Percentiles rank a stretch among this genome's conserved stretches.
These are phyloP conservation scores for Penicillium longicatenatum DNA, from an alignment of 495 filamentous ascomycete species.

Conservation along the genomic window DNA sequence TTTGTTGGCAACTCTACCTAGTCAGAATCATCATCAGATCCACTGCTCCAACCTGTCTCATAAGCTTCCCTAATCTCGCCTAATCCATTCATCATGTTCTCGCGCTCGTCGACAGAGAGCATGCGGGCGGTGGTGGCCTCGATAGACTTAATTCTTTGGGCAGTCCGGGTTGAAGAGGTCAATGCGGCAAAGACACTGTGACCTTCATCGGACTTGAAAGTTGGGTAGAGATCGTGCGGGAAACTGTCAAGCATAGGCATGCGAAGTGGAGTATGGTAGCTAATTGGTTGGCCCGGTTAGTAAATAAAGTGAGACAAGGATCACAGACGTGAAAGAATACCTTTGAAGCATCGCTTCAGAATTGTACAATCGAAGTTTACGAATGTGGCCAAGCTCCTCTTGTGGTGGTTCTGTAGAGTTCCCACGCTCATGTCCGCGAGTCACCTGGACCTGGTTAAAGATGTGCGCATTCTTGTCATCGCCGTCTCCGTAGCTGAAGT, in stretches of 20 bases:
- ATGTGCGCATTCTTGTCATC: constrained; percentile 49
- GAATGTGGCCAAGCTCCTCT: constrained; percentile 32
- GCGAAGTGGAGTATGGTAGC: constrained; percentile 58
- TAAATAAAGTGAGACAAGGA: not conserved
- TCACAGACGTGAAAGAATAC: constrained; percentile 39
- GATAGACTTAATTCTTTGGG: constrained; percentile 65
- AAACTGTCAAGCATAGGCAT: constrained; percentile 86
- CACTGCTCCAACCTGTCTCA: constrained; percentile 87
- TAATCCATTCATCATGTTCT: constrained; percentile 79
- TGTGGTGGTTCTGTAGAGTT: constrained; percentile 33
- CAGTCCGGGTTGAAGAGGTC: constrained; percentile 72
- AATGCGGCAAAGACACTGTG: constrained; percentile 65
- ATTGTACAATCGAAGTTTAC: constrained; percentile 39
- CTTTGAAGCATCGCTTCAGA: constrained; percentile 58
- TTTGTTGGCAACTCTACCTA: constrained; percentile 22
- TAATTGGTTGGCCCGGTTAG: constrained; percentile 22
- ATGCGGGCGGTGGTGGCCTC: constrained; percentile 58
- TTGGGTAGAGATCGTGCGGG: constrained; percentile 62
- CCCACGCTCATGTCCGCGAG: constrained; percentile 42
- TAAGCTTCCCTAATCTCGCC: constrained; percentile 85
- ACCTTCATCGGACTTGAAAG: constrained; percentile 37
- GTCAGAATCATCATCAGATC: constrained; percentile 79
- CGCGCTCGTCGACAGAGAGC: constrained; percentile 75
- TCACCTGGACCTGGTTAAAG: constrained; percentile 62
- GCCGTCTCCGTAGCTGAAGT: constrained; percentile 54